These are phyloP conservation scores for Carallia pectinifolia DNA, from an alignment of 345 rosid species.

Conservation along the genomic window DNA sequence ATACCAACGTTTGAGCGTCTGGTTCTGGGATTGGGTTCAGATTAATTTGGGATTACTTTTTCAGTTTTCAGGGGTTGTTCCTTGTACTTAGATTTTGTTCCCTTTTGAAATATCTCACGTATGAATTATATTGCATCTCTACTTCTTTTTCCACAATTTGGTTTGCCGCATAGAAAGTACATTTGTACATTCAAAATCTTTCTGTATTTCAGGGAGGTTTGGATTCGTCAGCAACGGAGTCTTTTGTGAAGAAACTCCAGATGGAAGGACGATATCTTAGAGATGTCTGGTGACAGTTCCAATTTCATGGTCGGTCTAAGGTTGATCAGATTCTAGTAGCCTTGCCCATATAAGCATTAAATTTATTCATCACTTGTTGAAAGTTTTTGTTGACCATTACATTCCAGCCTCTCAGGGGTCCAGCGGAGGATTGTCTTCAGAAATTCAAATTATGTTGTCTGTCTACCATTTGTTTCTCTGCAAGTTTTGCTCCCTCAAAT, in stretches of 20 bases:
- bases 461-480: background rate
- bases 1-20: too few relatives aligned
- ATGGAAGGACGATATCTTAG: conserved; percentile 35
- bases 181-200: background rate
- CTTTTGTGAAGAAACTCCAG: conserved; percentile 28
- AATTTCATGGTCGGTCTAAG: background rate
- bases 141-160: too few relatives aligned
- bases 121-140: too few relatives aligned
- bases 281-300: conserved; percentile 34
- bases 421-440: conserved; percentile 7
- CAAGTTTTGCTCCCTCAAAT: conserved; percentile 3
- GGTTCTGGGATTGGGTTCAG: too few relatives aligned
- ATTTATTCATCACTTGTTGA: conserved; percentile 24
- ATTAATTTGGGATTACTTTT: too few relatives aligned
- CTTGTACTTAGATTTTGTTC: too few relatives aligned
- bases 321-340: background rate
- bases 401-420: background rate
- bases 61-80: too few relatives aligned
- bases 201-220: conserved; percentile 21
- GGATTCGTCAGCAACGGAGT: conserved; percentile 33
- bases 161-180: background rate
- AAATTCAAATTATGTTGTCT: conserved; percentile 18
- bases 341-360: conserved; percentile 15
- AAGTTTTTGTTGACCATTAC: conserved; percentile 19
- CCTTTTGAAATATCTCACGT: too few relatives aligned